Evolutionary conservation across 208 protist species (phyloP), one percentile per base, ranked within the genome.

Genomic region (Leishmania lainsoni): DNA sequence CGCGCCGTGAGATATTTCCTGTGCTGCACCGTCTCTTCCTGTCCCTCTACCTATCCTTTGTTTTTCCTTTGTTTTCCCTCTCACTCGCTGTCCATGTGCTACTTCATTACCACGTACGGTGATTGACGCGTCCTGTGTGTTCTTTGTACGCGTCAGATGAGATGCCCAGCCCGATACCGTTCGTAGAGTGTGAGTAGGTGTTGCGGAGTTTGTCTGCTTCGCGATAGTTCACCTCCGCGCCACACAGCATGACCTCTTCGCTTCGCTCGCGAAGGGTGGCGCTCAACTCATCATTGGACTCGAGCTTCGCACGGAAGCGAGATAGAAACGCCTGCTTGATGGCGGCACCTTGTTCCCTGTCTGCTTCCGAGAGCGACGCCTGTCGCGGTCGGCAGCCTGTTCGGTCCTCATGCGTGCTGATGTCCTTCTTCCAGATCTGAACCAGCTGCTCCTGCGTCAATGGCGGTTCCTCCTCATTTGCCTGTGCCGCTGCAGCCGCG

Each of bases 111-210:
- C 84, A 91, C 61, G 71, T 87, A 66, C 81, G 84, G 76, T 84
- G 87, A 81, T 82, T 84, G 59, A 81, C 86, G 42, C 54, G 45
- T 0, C 86, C 80, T 65, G 78, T 91, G 81, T 83, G 81, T 77
- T 89, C 87, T 80, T 96, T 94, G 82, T 93, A 96, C 6, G 92
- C 86, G 75, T 96, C 92, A 0, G 92, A 86, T 5, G 91, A 90
- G 54, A 96, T 96, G 69, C 81, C 92, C 14, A 96, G 78, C 6
- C 92, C 92, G 73, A 96, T 93, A 58, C 86, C 92, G 76, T 96
- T 86, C 14, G 92, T 96, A 45, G 88, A 72, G n/a, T 86, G 75
- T 17, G 81, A 88, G 70, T 92, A 91, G 59, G 84, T 82, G 17
- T 49, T 49, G 42, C 87, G 84, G 20, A 87, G 83, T 69, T 56